Percentiles rank a stretch among this genome's conserved stretches.
These are phyloP conservation scores for Heritiera fomes DNA, from an alignment of 345 rosid species.

Conservation along the genomic window DNA sequence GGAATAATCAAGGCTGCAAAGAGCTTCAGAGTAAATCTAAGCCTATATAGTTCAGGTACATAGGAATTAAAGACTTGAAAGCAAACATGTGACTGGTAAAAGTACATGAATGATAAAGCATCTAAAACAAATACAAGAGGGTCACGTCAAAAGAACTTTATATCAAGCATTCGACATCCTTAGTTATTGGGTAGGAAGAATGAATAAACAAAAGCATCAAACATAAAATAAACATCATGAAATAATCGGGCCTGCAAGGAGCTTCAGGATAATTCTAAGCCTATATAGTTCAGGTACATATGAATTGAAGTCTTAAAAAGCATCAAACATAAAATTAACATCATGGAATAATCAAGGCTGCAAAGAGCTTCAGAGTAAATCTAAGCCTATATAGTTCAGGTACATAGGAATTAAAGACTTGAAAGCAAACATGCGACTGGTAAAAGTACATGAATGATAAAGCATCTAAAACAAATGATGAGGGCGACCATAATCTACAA, in stretches of 20 bases:
- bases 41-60: not conserved
- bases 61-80: not conserved
- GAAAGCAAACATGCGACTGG: not conserved
- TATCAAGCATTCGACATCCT: not conserved
- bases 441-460: conserved; percentile 9
- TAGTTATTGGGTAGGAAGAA: not conserved
- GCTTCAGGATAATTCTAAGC: not conserved
- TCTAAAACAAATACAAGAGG: conserved; percentile 1
- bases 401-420: not conserved
- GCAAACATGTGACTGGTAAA: not conserved
- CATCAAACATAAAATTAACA: not conserved
- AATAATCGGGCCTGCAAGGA: not conserved
- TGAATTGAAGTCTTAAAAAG: not conserved
- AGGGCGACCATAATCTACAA: too few species aligned
- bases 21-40: not conserved
- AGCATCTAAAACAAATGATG: too few species aligned
- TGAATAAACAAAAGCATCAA: not conserved
- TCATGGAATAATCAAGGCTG: not conserved
- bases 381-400: not conserved
- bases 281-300: not conserved
- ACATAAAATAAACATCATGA: not conserved
- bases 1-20: not conserved
- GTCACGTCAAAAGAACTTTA: conserved; percentile 14
- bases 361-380: not conserved
- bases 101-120: conserved; percentile 10